A percentile compares a stretch with the other conserved stretches of the same genome.
These are phyloP conservation scores for Herpetomonas tarakana DNA, from an alignment of 208 protist genomes.

Conservation along the genomic window DNA sequence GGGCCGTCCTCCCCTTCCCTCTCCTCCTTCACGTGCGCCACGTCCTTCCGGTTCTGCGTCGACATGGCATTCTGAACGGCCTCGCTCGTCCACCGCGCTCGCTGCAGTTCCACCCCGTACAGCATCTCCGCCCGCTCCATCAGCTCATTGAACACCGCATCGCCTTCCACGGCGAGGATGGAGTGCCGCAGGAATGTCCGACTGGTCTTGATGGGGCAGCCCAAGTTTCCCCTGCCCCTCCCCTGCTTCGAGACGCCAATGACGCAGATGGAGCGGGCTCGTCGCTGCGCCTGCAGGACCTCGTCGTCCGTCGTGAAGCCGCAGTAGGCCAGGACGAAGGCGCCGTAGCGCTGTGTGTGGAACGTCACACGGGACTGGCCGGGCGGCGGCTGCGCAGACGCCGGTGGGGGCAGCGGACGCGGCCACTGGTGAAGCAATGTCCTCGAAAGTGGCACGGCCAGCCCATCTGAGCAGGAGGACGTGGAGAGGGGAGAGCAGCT, in stretches of 20 bases:
- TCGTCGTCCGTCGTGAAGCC: constrained; percentile 35
- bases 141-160: constrained; percentile 67
- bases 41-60: neutral
- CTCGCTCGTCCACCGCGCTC: constrained; percentile 9
- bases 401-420: constrained; percentile 21
- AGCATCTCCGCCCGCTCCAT: constrained; percentile 44
- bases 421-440: constrained; percentile 8
- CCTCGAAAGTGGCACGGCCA: no score
- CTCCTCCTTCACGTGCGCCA: constrained; percentile 2
- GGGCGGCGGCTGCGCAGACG: constrained; percentile 7
- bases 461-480: no score
- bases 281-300: constrained; percentile 43
- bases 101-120: constrained; percentile 27
- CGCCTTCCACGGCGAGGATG: constrained; percentile 80
- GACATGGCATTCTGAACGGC: neutral
- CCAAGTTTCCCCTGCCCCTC: constrained; percentile 11
- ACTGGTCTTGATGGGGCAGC: constrained; percentile 26
- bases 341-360: constrained; percentile 63
- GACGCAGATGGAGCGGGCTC: constrained; percentile 52
- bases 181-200: constrained; percentile 63
- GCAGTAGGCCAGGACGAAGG: constrained; percentile 70
- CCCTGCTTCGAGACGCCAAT: constrained; percentile 37
- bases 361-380: constrained; percentile 30
- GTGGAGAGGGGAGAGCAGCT: no score
- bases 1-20: no score